phyloP scores from a whole-genome alignment of 2,329 filamentous ascomycete genomes.

The Passalora sequoiae region DNA sequence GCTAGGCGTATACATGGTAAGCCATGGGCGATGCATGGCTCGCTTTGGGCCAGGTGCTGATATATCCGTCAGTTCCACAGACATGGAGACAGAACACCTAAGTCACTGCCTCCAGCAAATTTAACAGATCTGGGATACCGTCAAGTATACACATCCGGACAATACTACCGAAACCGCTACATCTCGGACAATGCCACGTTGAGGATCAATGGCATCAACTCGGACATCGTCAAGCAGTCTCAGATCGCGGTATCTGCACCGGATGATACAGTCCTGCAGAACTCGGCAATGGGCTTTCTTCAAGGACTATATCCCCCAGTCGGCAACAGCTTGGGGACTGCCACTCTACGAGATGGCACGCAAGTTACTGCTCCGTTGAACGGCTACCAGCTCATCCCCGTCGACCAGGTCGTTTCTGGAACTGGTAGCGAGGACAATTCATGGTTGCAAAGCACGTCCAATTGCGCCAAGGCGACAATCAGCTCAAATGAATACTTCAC shows the following conservation, averaged over 20 bases:
- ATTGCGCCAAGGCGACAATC: constrained; percentile 51
- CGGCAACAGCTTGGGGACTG: constrained; percentile 46
- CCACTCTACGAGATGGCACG: constrained; percentile 67
- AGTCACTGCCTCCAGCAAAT: constrained; percentile 63
- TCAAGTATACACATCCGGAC: constrained; percentile 66
- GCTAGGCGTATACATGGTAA: constrained; percentile 67
- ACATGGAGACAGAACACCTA: constrained; percentile 83
- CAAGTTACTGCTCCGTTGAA: constrained; percentile 62
- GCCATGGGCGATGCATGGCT: not conserved
- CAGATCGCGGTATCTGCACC: constrained; percentile 72
- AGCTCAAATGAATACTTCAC: constrained; percentile 57
- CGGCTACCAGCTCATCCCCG: constrained; percentile 79
- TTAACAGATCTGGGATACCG: constrained; percentile 75
- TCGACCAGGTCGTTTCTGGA: constrained; percentile 61
- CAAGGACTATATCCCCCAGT: constrained; percentile 84
- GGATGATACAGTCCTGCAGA: constrained; percentile 66
- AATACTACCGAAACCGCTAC: constrained; percentile 73
- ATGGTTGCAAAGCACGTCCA: constrained; percentile 56
- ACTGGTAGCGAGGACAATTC: constrained; percentile 53
- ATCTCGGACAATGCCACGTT: constrained; percentile 55
- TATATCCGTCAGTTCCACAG: constrained; percentile 59
- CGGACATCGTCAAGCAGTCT: constrained; percentile 59
- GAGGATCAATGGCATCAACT: constrained; percentile 62
- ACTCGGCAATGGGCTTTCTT: constrained; percentile 72
- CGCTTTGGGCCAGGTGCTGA: not conserved